A percentile compares a stretch with the other conserved stretches of the same genome.
These are phyloP conservation scores for Plasmodium adleri DNA, from an alignment of 169 alveolate species.

Conservation along the genomic window DNA sequence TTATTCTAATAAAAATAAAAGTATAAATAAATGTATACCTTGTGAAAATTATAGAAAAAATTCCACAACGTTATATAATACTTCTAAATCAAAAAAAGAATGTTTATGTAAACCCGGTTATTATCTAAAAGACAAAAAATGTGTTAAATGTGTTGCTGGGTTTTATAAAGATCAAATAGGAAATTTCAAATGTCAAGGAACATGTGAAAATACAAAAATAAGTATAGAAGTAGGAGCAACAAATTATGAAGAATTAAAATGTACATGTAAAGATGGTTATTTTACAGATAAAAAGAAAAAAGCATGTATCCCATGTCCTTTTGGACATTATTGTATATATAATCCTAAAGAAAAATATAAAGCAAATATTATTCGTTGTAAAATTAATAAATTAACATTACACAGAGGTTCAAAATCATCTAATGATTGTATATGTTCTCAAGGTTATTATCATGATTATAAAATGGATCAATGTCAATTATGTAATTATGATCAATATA, in stretches of 20 bases:
- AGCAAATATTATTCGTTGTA: constrained; percentile 83
- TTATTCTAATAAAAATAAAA: constrained; percentile 1
- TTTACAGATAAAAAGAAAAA: constrained; percentile 39
- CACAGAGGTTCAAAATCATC: constrained; percentile 82
- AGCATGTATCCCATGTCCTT: constrained; percentile 77
- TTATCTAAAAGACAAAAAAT: constrained; percentile 11
- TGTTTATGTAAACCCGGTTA: constrained; percentile 86
- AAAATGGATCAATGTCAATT: constrained; percentile 70
- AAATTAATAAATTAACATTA: constrained; percentile 79
- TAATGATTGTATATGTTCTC: constrained; percentile 84
- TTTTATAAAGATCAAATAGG: constrained; percentile 75
- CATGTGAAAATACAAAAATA: constrained; percentile 40
- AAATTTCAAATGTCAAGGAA: constrained; percentile 53
- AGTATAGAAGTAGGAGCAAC: constrained; percentile 74
- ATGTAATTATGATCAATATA: constrained; percentile 13
- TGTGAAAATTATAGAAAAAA: constrained; percentile 77
- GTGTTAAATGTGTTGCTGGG: constrained; percentile 75
- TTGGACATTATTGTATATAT: constrained; percentile 76
- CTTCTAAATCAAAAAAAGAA: constrained; percentile 80
- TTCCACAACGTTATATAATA: constrained; percentile 77
- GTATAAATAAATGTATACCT: constrained; percentile 12
- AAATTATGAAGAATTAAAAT: constrained; percentile 76
- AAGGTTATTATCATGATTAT: constrained; percentile 83
- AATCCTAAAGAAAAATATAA: constrained; percentile 79
- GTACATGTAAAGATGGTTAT: constrained; percentile 80